A percentile compares a stretch with the other conserved stretches of the same genome.
Evolutionary conservation across 2,329 filamentous ascomycete species (phyloP).

Genomic region (Fusarium sp.): DNA sequence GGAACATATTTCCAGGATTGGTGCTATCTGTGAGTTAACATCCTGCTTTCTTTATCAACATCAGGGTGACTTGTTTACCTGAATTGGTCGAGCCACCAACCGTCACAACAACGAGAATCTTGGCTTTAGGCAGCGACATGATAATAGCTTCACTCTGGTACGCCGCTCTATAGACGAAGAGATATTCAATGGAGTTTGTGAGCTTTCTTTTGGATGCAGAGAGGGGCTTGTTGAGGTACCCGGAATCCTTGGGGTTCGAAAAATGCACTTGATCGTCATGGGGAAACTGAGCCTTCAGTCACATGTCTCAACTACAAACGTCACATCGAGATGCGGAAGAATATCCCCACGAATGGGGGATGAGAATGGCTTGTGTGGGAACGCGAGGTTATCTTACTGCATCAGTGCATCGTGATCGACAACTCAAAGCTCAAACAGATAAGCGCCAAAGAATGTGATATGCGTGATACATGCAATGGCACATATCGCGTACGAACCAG

Average conservation of each 20-base stretch:
- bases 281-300: background rate
- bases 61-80: background rate
- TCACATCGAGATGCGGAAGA: background rate
- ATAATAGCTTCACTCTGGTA: no score
- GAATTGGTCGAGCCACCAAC: background rate
- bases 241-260: background rate
- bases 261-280: background rate
- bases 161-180: no score
- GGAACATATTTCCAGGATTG: background rate
- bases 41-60: no score
- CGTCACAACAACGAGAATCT: background rate
- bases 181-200: background rate
- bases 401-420: background rate
- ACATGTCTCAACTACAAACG: background rate
- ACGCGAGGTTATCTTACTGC: background rate
- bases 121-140: background rate
- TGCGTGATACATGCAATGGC: background rate
- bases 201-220: background rate
- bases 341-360: background rate
- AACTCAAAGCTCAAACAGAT: background rate
- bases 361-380: fast-evolving
- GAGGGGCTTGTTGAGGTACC: background rate
- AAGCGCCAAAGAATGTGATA: background rate
- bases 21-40: background rate
- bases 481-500: background rate